Evolutionary conservation across 1,284 basidiomycete genomes (phyloP).

Genomic region (Microbotryomycetes sp.): DNA sequence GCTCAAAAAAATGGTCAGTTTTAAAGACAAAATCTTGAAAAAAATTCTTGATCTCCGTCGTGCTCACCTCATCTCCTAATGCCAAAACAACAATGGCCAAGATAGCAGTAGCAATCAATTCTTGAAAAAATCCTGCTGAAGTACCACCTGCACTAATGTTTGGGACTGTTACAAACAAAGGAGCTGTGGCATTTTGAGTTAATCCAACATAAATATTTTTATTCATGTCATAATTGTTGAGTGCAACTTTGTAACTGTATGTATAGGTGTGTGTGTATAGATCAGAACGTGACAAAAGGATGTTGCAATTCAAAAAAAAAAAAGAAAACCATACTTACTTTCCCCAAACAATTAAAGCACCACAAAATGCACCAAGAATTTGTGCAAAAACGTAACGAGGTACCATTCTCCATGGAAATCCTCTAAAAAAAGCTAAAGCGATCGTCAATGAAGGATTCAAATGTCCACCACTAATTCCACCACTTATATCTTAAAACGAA

Average conservation of each 20-base stretch:
- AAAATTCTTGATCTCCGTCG: background rate
- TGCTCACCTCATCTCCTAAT: slow-evolving; percentile 27
- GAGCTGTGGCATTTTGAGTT: slow-evolving; percentile 24
- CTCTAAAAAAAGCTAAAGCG: slow-evolving; percentile 31
- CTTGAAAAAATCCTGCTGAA: slow-evolving; percentile 23
- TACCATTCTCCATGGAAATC: slow-evolving; percentile 39
- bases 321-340: slow-evolving; percentile 2
- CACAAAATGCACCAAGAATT: slow-evolving; percentile 36
- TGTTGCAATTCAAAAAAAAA: background rate
- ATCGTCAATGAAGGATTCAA: slow-evolving; percentile 36
- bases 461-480: slow-evolving; percentile 33
- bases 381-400: slow-evolving; percentile 38
- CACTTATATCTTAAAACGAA: background rate
- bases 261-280: background rate
- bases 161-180: slow-evolving; percentile 32
- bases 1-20: background rate
- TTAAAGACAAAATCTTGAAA: background rate
- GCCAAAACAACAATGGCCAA: slow-evolving; percentile 28
- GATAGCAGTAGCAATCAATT: slow-evolving; percentile 32
- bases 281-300: too few relatives aligned
- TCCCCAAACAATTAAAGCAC: slow-evolving; percentile 36
- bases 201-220: slow-evolving; percentile 7
- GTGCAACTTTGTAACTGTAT: slow-evolving; percentile 24
- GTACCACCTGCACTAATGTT: slow-evolving; percentile 10
- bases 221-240: slow-evolving; percentile 28